Evolutionary conservation across 208 protist genomes (phyloP).

Genomic region (Crithidia acanthocephali): DNA sequence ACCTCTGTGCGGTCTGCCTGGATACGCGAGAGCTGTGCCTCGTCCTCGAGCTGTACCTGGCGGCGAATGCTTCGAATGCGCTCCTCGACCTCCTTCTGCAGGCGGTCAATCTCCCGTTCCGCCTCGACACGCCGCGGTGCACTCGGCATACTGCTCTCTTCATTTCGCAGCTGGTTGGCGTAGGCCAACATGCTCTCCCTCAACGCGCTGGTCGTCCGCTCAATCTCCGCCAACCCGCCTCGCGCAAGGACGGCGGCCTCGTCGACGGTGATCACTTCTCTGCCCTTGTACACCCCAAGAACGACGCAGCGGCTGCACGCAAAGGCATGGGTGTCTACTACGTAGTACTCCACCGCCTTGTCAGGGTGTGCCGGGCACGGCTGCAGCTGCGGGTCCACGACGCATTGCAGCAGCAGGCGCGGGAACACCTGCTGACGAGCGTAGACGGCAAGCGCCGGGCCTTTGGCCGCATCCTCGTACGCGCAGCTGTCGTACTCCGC

Average conservation of each 20-base stretch:
- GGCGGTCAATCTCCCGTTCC: slow-evolving; percentile 51
- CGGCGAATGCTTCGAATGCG: slow-evolving; percentile 39
- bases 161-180: slow-evolving; percentile 43
- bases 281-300: slow-evolving; percentile 55
- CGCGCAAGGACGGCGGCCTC: slow-evolving; percentile 69
- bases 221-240: slow-evolving; percentile 45
- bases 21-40: slow-evolving; percentile 46
- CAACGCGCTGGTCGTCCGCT: slow-evolving; percentile 44
- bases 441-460: slow-evolving; percentile 56
- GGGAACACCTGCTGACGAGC: slow-evolving; percentile 63
- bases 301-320: slow-evolving; percentile 81
- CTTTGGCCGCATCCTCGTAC: slow-evolving; percentile 45
- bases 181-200: slow-evolving; percentile 49
- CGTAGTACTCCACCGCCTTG: slow-evolving; percentile 77
- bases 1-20: slow-evolving; percentile 39
- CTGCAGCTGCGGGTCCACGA: slow-evolving; percentile 55
- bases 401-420: slow-evolving; percentile 61
- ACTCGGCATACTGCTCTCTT: slow-evolving; percentile 45
- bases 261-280: slow-evolving; percentile 57
- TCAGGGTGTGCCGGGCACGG: slow-evolving; percentile 69
- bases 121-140: slow-evolving; percentile 55
- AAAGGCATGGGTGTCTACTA: slow-evolving; percentile 53
- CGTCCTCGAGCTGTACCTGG: slow-evolving; percentile 51
- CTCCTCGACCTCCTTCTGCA: slow-evolving; percentile 73
- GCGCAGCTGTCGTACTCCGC: slow-evolving; percentile 59